Evolutionary conservation across 2,329 filamentous ascomycete genomes (phyloP).

Genomic region (Fusarium sp.): DNA sequence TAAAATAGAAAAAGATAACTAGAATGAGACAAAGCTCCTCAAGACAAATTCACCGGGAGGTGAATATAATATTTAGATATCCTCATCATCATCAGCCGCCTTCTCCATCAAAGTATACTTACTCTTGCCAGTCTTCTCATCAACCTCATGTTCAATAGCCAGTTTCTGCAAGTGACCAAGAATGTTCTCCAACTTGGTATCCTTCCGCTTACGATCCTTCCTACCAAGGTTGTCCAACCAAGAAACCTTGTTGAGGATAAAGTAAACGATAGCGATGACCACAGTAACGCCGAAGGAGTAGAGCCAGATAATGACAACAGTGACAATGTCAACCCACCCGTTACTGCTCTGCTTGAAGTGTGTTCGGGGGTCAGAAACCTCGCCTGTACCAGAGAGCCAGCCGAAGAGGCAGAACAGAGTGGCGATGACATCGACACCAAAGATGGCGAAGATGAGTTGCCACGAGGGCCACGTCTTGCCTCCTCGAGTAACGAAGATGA

Average conservation of each 20-base stretch:
- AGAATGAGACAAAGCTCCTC: background rate
- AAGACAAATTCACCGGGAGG: background rate
- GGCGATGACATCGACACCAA: conserved; percentile 9
- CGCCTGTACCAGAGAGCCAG: conserved; percentile 15
- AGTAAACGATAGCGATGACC: conserved; percentile 31
- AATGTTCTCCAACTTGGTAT: conserved; percentile 31
- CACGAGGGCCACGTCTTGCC: conserved; percentile 37
- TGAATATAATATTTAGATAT: conserved; percentile 3
- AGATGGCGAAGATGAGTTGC: conserved; percentile 29
- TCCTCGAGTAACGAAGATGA: conserved; percentile 31
- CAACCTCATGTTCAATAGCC: conserved; percentile 31
- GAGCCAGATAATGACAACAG: conserved; percentile 30
- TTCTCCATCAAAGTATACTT: conserved; percentile 24
- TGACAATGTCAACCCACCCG: conserved; percentile 29
- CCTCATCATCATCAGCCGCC: conserved; percentile 26
- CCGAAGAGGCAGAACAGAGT: conserved; percentile 24
- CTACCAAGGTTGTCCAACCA: conserved; percentile 29
- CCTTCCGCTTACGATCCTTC: conserved; percentile 31
- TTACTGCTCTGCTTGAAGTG: conserved; percentile 32
- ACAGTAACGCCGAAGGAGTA: conserved; percentile 34
- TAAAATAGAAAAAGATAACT: background rate
- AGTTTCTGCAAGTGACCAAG: conserved; percentile 31
- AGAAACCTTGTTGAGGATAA: conserved; percentile 33
- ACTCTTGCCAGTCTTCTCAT: conserved; percentile 37
- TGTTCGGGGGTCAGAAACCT: background rate